A percentile compares a stretch with the other conserved stretches of the same genome.
These are phyloP conservation scores for Cladorrhinum sp. DNA, from an alignment of 2,329 filamentous ascomycete genomes.

Conservation along the genomic window DNA sequence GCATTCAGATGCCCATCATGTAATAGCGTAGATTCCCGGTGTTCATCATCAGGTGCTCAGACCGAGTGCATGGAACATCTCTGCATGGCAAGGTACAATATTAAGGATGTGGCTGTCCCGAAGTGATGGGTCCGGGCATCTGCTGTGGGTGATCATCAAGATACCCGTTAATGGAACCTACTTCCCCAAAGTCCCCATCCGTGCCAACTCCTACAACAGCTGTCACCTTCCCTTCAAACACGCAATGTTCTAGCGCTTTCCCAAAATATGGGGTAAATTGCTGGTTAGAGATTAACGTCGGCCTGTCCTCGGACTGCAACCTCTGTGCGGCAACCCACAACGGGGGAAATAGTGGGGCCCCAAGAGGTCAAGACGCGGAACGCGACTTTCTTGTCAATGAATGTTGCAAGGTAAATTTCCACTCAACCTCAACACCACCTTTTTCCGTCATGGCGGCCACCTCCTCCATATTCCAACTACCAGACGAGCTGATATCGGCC, in stretches of 20 bases:
- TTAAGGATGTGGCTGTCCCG: background rate
- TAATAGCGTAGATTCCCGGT: too few relatives aligned
- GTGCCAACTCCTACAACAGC: too few relatives aligned
- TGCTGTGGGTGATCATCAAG: background rate
- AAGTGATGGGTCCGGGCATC: background rate
- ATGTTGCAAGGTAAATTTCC: too few relatives aligned
- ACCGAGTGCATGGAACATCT: background rate
- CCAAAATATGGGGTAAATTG: background rate
- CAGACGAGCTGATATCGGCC: constrained; percentile 49
- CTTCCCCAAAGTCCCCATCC: background rate
- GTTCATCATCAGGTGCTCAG: background rate
- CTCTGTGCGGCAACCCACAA: background rate
- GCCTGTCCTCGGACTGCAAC: background rate
- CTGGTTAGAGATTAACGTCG: background rate
- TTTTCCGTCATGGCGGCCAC: background rate
- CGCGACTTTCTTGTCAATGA: too few relatives aligned
- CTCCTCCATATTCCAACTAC: constrained; percentile 45
- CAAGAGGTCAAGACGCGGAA: background rate
- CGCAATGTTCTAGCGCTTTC: background rate
- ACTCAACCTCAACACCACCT: background rate
- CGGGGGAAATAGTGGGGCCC: background rate
- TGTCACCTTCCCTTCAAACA: background rate
- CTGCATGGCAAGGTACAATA: too few relatives aligned
- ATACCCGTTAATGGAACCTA: background rate
- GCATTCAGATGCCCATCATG: background rate